Base-by-base conservation (phyloP, 371 early-diverging fungal genomes). In the Apophysomyces variabilis region DNA sequence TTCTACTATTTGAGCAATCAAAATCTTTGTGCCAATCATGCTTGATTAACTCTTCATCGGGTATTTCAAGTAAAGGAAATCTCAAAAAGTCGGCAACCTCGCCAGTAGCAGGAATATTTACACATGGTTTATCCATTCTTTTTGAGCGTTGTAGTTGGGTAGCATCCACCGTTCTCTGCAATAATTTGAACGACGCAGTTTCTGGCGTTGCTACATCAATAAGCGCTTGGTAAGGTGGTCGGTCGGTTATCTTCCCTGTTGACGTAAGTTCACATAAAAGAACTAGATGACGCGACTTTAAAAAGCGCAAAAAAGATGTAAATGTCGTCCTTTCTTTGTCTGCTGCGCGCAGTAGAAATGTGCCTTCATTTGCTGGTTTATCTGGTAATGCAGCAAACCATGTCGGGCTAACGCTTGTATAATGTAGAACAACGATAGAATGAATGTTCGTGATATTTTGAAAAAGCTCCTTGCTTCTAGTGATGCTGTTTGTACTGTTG, bases 121-220 rank as follows among this genome's bases (percentile, higher is more conserved):
- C 5, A 26, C 54, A 21, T 16, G 54, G 35, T 18, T n/a, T n/a
- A 11, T 16, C 54, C 0, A 16, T 4, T 16, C 21, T 16, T 9
- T 26, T 16, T 21, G 54, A 16, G 16, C 0, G 54, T 8, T 35
- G 54, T 21, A 50, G 16, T 21, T 50, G 16, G 9, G 16, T 11
- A 18, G 21, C 5, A 50, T 50, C 54, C 21, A 50, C 54, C 5
- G 4, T 9, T 18, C 21, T 50, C 21, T 50, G 54, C 5, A 50
- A 21, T 21, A 50, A 35, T 21, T 50, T 50, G 32, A 50, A 5
- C 3, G 21, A 50, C 5, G 54, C 54, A 4, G 21, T 50, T 21
- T 50, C 54, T 50, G 54, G 54, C 21, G 54, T 50, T 0, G 54
- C 54, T 50, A 50, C 54, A 50, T 50, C 54, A 9, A 50, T n/a